phyloP scores from a whole-genome alignment of 1,284 basidiomycete species.

The Pyrrhoderma noxium region DNA sequence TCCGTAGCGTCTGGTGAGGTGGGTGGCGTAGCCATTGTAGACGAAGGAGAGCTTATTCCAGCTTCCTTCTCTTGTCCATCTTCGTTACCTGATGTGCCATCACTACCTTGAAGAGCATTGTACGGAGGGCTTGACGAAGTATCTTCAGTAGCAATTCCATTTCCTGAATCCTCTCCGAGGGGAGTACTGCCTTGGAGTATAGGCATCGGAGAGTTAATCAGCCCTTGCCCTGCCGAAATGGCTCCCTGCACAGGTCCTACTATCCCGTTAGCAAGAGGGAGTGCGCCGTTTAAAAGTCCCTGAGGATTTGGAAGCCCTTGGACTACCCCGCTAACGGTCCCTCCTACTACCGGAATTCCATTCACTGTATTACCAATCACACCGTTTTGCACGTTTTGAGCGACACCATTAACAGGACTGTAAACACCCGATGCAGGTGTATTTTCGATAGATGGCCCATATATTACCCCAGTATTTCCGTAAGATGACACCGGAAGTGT shows the following conservation, averaged over 20 bases:
- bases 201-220: too few relatives aligned
- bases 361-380: neutral
- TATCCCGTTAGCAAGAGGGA: neutral
- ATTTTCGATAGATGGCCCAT: neutral
- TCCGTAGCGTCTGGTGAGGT: slow-evolving; percentile 7
- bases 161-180: neutral
- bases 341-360: neutral
- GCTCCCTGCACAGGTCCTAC: neutral
- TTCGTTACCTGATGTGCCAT: neutral
- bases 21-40: slow-evolving; percentile 11
- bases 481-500: too few relatives aligned
- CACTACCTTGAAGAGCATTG: neutral
- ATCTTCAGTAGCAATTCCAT: neutral
- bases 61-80: neutral
- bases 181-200: neutral
- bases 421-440: neutral
- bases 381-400: neutral
- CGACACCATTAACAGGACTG: neutral
- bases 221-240: neutral
- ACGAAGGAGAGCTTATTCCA: slow-evolving; percentile 9
- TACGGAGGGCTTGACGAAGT: neutral
- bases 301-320: slow-evolving; percentile 1
- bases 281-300: neutral
- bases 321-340: neutral
- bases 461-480: too few relatives aligned